phyloP scores from a whole-genome alignment of 257 asterid genomes.

The Primulina tabacum region DNA sequence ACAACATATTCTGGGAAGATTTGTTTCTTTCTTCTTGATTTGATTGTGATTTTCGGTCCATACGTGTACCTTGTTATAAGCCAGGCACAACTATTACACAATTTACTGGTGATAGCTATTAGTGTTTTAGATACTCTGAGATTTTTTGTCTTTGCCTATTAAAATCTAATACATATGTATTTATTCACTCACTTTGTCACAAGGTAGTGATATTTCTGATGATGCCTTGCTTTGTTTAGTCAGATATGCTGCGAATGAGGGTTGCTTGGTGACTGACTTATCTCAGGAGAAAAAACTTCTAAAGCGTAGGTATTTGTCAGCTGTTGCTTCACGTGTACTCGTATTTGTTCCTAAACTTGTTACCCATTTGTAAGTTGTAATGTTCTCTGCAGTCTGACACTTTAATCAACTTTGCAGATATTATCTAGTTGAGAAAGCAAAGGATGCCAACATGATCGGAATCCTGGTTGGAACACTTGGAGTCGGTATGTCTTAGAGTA shows the following conservation, averaged over 20 bases:
- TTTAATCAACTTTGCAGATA: slow-evolving; percentile 49
- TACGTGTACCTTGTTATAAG: slow-evolving; percentile 9
- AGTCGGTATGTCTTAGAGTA: slow-evolving; percentile 50
- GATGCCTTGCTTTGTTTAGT: slow-evolving; percentile 51
- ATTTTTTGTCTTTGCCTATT: slow-evolving; percentile 15
- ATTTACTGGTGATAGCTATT: background rate
- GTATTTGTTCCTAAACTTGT: slow-evolving; percentile 14
- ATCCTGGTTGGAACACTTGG: slow-evolving; percentile 99
- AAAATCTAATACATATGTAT: slow-evolving; percentile 2
- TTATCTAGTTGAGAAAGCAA: slow-evolving; percentile 90
- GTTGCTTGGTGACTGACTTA: slow-evolving; percentile 50
- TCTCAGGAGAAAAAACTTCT: slow-evolving; percentile 69
- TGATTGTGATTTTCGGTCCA: too few species aligned
- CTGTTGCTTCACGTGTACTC: slow-evolving; percentile 10
- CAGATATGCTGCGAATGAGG: slow-evolving; percentile 79
- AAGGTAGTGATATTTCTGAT: slow-evolving; percentile 16
- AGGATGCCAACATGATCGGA: slow-evolving; percentile 94
- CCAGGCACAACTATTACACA: background rate
- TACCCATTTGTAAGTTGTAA: slow-evolving; percentile 18
- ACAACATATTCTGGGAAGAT: background rate
- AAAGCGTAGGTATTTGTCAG: slow-evolving; percentile 68
- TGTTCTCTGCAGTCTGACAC: slow-evolving; percentile 6
- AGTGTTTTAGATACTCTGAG: slow-evolving; percentile 14
- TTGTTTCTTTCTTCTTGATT: background rate
- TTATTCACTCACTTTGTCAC: slow-evolving; percentile 5